These are phyloP conservation scores for Calophaca sinica DNA, from an alignment of 306 rosid genomes.

Conservation along the genomic window DNA sequence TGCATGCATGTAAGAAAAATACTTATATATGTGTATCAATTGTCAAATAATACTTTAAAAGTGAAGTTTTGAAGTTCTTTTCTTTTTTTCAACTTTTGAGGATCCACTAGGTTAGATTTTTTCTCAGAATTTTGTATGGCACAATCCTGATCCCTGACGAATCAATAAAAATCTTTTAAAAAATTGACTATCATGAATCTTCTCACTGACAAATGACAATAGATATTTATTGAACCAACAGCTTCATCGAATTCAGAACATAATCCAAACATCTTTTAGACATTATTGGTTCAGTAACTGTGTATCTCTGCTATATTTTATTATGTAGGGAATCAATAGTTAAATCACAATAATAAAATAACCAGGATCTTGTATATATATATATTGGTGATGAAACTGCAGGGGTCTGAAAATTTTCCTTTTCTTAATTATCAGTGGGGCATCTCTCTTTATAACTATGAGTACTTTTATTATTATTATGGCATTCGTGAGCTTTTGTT, in stretches of 20 bases:
- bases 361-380: conserved; percentile 36
- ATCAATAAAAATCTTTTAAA: conserved; percentile 1
- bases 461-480: conserved; percentile 17
- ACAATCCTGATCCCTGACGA: conserved; percentile 17
- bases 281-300: conserved; percentile 53
- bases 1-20: conserved; percentile 43
- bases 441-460: not conserved
- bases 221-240: conserved; percentile 44
- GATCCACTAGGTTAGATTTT: conserved; percentile 2
- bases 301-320: conserved; percentile 32
- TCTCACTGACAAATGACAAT: conserved; percentile 34
- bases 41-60: conserved; percentile 15
- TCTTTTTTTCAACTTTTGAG: not conserved
- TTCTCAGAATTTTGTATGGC: conserved; percentile 12
- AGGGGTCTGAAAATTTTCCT: not conserved
- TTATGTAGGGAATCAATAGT: conserved; percentile 40
- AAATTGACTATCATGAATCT: conserved; percentile 8
- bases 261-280: conserved; percentile 34
- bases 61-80: conserved; percentile 1
- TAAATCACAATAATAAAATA: conserved; percentile 23
- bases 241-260: conserved; percentile 47
- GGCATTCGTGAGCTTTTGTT: conserved; percentile 20
- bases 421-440: conserved; percentile 30
- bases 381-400: conserved; percentile 39
- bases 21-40: not conserved